Base-by-base conservation (phyloP, 202 grass and related monocot genomes). In the Zizania palustris region DNA sequence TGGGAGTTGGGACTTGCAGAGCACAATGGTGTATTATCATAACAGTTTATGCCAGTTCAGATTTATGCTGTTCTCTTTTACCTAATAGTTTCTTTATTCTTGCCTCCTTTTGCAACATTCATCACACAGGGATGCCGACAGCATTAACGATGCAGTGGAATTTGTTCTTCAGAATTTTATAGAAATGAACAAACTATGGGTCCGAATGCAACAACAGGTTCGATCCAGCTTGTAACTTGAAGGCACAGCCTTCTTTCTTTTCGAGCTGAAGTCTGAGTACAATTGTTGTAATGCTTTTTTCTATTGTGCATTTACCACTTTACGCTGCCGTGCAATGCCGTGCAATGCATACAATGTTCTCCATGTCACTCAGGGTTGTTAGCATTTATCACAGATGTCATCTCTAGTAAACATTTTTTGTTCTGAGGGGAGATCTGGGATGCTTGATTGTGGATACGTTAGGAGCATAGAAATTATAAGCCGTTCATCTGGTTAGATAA, bases 121-220 rank as follows among this genome's bases (percentile, higher is more conserved):
- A 66, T 72, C 28, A 54, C n/a, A 44, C 82, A 88, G 96, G 83
- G 96, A 95, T 87, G 89, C 83, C 69, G 89, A 96, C 65, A 99
- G 84, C 72, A 89, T 96, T 73, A 90, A 87, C 60, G 92, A 96
- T 50, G 89, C 96, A 87, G 90, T 99, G 90, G 96, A 99, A 71
- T 99, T 99, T 87, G 96, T 99, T 81, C 87, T 99, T 90, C 96
- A 99, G 75, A 99, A 99, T 77, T 99, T 99, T 68, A 88, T 94
- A 67, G 96, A 99, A 83, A 99, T 99, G 96, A 99, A 99, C 70
- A 99, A 99, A 85, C 92, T 99, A 59, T 99, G 96, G 96, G 96
- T 99, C 60, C 74, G 96, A 68, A 99, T 99, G 96, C 96, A 99
- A 69, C 91, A 95, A 78, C 96, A 99, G 96, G 96, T 96, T 80